Evolutionary conservation across 2,329 filamentous ascomycete genomes (phyloP), one percentile per base, ranked within the genome.

Genomic region (Periconia sp.): DNA sequence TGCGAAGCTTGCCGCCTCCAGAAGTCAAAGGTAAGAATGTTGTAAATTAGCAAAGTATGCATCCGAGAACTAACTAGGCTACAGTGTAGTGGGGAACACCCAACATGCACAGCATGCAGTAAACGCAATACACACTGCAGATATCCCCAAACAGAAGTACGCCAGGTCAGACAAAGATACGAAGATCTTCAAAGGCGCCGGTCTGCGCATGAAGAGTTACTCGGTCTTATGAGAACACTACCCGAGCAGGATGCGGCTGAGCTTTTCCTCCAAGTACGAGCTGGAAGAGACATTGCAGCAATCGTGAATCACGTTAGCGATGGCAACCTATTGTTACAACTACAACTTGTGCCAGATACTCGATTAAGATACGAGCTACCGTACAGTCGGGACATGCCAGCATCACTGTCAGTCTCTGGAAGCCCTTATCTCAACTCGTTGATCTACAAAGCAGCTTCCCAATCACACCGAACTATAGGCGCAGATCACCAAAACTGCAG

Each of bases 261-360:
- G n/a, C n/a, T n/a, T n/a, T n/a, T n/a, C n/a, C n/a, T n/a, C n/a
- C n/a, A n/a, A n/a, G n/a, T n/a, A n/a, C n/a, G 23, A 47, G 27
- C 15, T 50, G n/a, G n/a, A n/a, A n/a, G n/a, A n/a, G n/a, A n/a
- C n/a, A n/a, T n/a, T n/a, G n/a, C n/a, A n/a, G n/a, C 48, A 19
- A 41, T 65, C 10, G 35, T 61, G 1, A 45, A 35, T 17, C 59
- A 61, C 2, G 45, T 64, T 11, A 30, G 47, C 30, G 55, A 57
- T 6, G 55, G 55, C 8, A 47, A 47, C n/a, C n/a, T n/a, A n/a
- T n/a, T n/a, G n/a, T n/a, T n/a, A n/a, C n/a, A n/a, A n/a, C n/a
- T n/a, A n/a, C n/a, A n/a, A n/a, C n/a, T n/a, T n/a, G n/a, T n/a
- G n/a, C n/a, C n/a, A n/a, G 23, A 45, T 14, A 45, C 48, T 3